Base-by-base conservation (phyloP, 2,329 filamentous ascomycete genomes). In the Purpureocillium takamizusanense region DNA sequence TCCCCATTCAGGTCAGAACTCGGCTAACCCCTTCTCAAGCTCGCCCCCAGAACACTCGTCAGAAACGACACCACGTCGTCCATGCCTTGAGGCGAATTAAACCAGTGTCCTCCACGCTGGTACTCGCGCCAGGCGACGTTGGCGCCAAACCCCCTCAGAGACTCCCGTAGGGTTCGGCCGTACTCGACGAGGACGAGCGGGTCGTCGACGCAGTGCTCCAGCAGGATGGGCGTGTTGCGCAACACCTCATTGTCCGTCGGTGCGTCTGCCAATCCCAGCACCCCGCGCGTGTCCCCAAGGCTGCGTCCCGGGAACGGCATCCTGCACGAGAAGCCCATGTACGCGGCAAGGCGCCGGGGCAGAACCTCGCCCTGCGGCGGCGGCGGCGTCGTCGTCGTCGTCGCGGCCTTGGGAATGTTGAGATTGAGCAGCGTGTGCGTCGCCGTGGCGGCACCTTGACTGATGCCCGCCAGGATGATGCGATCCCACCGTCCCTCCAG, bases 181-280 rank as follows among this genome's bases (percentile, higher is more conserved):
- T 58, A 51, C 13, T 51, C 44, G 1, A 69, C 45, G 39, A 56
- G 46, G 1, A 71, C 62, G 7, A 66, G 43, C 2, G 59, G 56
- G 42, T 72, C 68, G 34, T 72, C 61, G 2, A 47, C 42, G 36
- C 65, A 69, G 43, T 72, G 68, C 36, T 67, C 57, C 2, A 72
- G 48, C 36, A 72, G 52, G 7, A 66, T 47, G 1, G 66, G 68
- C 35, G 66, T 71, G 11, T 59, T 55, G 16, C 48, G 45, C n/a
- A 69, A n/a, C 2, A 63, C 50, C 9, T 51, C 46, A 35, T 59
- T 45, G 31, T 56, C 46, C 7, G 31, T 45, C 0, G 54, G 46
- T 1, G 35, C 46, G 14, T 42, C 45, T 2, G 50, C 44, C 17
- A 65, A 35, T 3, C 45, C 47, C 4, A 69, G 45, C 1, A 59